Evolutionary conservation across 106 monocot genomes (phyloP).

Genomic region (Dioscorea zingiberensis): DNA sequence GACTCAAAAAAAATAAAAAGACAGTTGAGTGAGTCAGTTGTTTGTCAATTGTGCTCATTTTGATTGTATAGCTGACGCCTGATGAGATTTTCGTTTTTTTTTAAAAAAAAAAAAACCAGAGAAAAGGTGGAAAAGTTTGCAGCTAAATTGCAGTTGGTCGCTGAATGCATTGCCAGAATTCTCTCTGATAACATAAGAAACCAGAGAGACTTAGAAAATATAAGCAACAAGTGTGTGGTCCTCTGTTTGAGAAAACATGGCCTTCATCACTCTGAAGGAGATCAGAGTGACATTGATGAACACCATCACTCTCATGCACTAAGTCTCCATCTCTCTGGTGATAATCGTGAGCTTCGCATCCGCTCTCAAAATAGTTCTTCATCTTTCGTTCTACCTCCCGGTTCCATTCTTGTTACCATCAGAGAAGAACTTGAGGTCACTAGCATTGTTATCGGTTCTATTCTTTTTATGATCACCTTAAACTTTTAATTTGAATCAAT

Average conservation of each 20-base stretch:
- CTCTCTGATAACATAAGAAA: conserved; percentile 20
- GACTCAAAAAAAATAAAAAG: too few relatives aligned
- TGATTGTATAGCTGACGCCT: too few relatives aligned
- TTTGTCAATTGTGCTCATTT: too few relatives aligned
- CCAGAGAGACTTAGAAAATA: background rate
- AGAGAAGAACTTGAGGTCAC: conserved; percentile 46
- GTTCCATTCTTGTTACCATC: conserved; percentile 28
- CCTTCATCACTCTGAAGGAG: conserved; percentile 2
- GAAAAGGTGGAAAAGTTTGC: conserved; percentile 30
- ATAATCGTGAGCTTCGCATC: conserved; percentile 36
- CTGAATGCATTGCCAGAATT: conserved; percentile 14
- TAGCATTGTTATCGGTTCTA: background rate
- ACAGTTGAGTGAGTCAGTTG: too few relatives aligned
- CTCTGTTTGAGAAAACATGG: conserved; percentile 24
- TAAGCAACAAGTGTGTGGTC: conserved; percentile 10
- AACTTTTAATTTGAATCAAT: background rate
- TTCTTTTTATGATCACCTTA: too few relatives aligned
- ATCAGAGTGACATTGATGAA: conserved; percentile 1
- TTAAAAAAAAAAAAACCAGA: conserved; percentile 4
- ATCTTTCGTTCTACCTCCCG: conserved; percentile 18
- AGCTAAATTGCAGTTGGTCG: conserved; percentile 25
- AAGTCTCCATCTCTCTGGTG: conserved; percentile 35
- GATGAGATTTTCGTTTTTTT: too few relatives aligned
- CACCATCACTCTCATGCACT: conserved; percentile 21
- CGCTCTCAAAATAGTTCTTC: conserved; percentile 13